phyloP scores from a whole-genome alignment of 805 yeast genomes.

The Saturnispora galanensis region DNA sequence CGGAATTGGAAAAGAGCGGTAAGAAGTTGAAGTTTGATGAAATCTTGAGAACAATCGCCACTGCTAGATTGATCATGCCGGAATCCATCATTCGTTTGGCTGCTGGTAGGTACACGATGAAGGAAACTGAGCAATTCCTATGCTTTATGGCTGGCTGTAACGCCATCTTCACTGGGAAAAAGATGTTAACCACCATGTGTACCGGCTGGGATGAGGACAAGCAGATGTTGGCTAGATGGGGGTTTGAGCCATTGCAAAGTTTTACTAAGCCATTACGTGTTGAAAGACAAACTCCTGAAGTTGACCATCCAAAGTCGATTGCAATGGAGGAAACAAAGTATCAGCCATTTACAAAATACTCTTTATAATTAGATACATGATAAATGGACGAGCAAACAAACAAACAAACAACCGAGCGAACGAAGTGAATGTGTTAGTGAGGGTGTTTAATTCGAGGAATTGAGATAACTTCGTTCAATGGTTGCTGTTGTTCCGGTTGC shows the following conservation, averaged over 20 bases:
- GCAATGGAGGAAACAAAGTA: no score
- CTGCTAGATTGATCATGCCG: slow-evolving; percentile 72
- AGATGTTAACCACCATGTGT: slow-evolving; percentile 75
- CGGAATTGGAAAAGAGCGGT: slow-evolving; percentile 30
- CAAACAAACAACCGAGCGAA: no score
- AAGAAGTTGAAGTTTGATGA: slow-evolving; percentile 49
- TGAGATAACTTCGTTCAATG: no score
- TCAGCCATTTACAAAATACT: no score
- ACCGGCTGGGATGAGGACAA: slow-evolving; percentile 80
- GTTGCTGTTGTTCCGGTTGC: no score
- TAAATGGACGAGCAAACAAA: no score
- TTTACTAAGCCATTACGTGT: slow-evolving; percentile 8
- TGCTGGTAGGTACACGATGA: slow-evolving; percentile 77
- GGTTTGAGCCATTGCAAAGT: slow-evolving; percentile 25
- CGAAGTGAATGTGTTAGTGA: no score
- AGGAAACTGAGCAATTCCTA: slow-evolving; percentile 61
- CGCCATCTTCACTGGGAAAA: slow-evolving; percentile 74
- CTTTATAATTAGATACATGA: no score
- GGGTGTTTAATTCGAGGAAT: no score
- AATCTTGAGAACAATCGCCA: slow-evolving; percentile 59
- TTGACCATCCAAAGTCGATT: no score
- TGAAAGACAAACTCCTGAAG: neutral
- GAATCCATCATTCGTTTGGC: slow-evolving; percentile 60
- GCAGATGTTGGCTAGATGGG: slow-evolving; percentile 61
- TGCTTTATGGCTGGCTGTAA: slow-evolving; percentile 74